Base-by-base conservation (phyloP, 495 filamentous ascomycete genomes). In the Daldinia loculata region DNA sequence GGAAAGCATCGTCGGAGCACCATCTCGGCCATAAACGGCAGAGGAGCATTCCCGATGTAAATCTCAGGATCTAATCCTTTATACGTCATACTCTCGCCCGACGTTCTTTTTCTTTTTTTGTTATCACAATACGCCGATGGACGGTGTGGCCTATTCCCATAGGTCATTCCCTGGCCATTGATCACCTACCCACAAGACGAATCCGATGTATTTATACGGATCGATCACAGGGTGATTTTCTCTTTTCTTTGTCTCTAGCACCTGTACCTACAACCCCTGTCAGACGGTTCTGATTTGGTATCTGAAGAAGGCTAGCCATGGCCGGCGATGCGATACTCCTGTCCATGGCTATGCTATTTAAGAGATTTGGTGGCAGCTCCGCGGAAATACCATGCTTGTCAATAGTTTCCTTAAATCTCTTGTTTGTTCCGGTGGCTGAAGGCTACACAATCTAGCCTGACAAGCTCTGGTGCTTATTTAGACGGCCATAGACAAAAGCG, bases 21-120 rank as follows among this genome's bases (percentile, higher is more conserved):
- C 72, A 69, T 36, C 64, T 64, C 26, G 69, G 76, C 55, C 84
- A 87, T 74, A 88, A 87, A 76, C 78, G 81, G 27, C 83, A 83
- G 62, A 79, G 81, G 58, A 86, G 84, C 72, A 75, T 86, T 51
- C 78, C 81, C 32, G 84, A 84, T 61, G 75, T 82, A 30, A 75
- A 77, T 38, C 61, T 78, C 24, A 56, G 63, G 48, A 56, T 75
- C 38, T 79, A 60, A 65, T 48, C 36, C 48, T 67, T 24, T 63
- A 30, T n/a, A 24, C 51, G 6, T 43, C 29, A 30, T 51, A 53
- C 56, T 66, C 22, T 63, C 51, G 70, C 43, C 63, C 60, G 52
- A 72, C 61, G 14, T 32, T 36, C 51, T 65, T 57, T 45, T 19
- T 64, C 27, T 50, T 34, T 36, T 14, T 36, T 36, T 36, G 34